Conservation (phyloP, 805 yeast genomes). For the Saccharomyces eubayanus region DNA sequence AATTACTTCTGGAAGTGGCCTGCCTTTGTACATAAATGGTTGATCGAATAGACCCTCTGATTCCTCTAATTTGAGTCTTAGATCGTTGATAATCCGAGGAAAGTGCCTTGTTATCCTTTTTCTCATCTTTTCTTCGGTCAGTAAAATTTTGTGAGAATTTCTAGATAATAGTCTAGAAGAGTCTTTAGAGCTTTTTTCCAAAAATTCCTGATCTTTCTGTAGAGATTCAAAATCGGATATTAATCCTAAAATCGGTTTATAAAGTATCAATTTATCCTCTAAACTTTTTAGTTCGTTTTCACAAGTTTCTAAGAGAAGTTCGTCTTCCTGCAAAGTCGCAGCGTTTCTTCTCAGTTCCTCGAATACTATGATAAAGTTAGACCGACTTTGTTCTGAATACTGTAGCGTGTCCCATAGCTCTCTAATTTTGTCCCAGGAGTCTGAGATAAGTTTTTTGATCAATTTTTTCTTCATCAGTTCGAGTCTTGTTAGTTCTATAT, state of each 20-base stretch:
- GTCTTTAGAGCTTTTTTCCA: conserved; percentile 67
- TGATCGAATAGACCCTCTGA: conserved; percentile 40
- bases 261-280: conserved; percentile 40
- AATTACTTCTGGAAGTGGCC: conserved; percentile 23
- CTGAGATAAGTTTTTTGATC: conserved; percentile 60
- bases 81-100: conserved; percentile 51
- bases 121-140: conserved; percentile 72
- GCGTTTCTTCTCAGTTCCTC: conserved; percentile 8
- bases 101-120: conserved; percentile 56
- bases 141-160: conserved; percentile 67
- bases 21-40: conserved; percentile 28
- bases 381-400: conserved; percentile 45
- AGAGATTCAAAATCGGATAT: conserved; percentile 49
- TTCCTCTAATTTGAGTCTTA: conserved; percentile 39
- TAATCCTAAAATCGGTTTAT: conserved; percentile 48
- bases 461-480: conserved; percentile 51
- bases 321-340: conserved; percentile 39
- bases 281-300: conserved; percentile 53
- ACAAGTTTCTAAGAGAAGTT: conserved; percentile 51
- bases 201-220: conserved; percentile 48
- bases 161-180: conserved; percentile 69
- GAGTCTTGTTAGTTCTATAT: conserved; percentile 49
- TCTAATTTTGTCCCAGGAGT: conserved; percentile 50
- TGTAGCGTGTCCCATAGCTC: conserved; percentile 56
- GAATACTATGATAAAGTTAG: conserved; percentile 36